Evolutionary conservation across 495 filamentous ascomycete species (phyloP), one percentile per base, ranked within the genome.

Genomic region (Staphylotrichum longicolle): DNA sequence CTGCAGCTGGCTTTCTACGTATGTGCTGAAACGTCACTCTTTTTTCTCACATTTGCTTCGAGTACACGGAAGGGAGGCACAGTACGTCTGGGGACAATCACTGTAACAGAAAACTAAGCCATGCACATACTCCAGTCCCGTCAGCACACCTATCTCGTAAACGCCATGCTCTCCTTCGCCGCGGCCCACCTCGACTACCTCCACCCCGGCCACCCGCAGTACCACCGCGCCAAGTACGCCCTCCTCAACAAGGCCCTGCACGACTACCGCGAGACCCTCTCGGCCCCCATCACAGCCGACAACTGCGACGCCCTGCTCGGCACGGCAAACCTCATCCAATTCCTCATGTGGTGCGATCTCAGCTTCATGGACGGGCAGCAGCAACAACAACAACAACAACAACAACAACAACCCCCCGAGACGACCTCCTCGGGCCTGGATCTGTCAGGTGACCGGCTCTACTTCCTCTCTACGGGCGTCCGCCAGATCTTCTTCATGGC

Each of bases 261-360:
- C 49, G 65, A 58, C 52, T 70, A 66, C 60, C 68, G 68, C 27
- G 27, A 7, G 32, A 58, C 66, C 12, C 54, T 72, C 33, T 65
- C 63, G 2, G 42, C 15, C 4, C 63, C 65, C 10, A 62, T 72
- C 42, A 61, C 81, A 71, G 27, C 82, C 11, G 66, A 64, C 2
- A 73, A 70, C 69, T 72, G 72, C 58, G 66, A 73, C 12, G 72
- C 70, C 40, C 66, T 78, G 37, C 69, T 79, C 7, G 70, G 61
- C 15, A 65, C 65, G 7, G 63, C 62, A 50, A 62, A 66, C 40
- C 57, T 72, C 2, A 62, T 72, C 55, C 65, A 72, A 32, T 66
- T 65, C 34, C 60, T 72, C 20, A 63, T 67, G 34, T 72, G 70
- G 70, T 56, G 55, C 40, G 65, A 70, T 35, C 53, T 70, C 10